Base-by-base conservation (phyloP, 495 filamentous ascomycete species). In the Xylaria cubensis region DNA sequence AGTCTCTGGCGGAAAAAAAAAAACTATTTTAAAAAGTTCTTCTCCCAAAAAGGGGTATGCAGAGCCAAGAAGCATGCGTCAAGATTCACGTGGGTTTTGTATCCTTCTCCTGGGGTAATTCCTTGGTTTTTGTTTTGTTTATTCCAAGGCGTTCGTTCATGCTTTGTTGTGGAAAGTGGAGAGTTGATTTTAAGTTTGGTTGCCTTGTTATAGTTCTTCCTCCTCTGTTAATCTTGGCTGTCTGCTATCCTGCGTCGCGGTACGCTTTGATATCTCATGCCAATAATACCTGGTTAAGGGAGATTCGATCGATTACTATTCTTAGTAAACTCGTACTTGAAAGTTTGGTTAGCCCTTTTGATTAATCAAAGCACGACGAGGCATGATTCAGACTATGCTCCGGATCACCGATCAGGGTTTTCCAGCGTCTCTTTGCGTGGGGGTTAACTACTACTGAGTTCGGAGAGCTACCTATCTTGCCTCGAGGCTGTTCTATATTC, bases 261-360 rank as follows among this genome's bases (percentile, higher is more conserved):
- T 21, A 61, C 58, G 58, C 58, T 61, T 61, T 61, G 58, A 61
- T 61, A 2, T 39, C 2, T 7, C 39, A 56, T 56, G 53, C 26
- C 2, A 29, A 29, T 29, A 29, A 29, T 29, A 29, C 26, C 26
- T 56, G 26, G 53, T 17, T 0, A 7, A 61, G 39, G 58, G 29
- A 41, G 58, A 50, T n/a, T 36, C 58, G 58, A 59, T 36, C 55
- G 29, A 32, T 56, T 46, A 46, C 34, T 59, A 53, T 17, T 59
- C 29, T 59, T 59, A 36, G 55, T 0, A 59, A 19, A 59, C 24
- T 56, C 24, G 10, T 32, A 9, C n/a, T 24, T 42, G 7, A 6
- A 42, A 64, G 36, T 39, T 24, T 64, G 44, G 44, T 44, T 44
- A 26, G 61, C 39, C 61, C 26, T 39, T 42, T 36, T 9, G 8